Base-by-base conservation (phyloP, 2,329 filamentous ascomycete species). In the Aspergillus awamori region DNA sequence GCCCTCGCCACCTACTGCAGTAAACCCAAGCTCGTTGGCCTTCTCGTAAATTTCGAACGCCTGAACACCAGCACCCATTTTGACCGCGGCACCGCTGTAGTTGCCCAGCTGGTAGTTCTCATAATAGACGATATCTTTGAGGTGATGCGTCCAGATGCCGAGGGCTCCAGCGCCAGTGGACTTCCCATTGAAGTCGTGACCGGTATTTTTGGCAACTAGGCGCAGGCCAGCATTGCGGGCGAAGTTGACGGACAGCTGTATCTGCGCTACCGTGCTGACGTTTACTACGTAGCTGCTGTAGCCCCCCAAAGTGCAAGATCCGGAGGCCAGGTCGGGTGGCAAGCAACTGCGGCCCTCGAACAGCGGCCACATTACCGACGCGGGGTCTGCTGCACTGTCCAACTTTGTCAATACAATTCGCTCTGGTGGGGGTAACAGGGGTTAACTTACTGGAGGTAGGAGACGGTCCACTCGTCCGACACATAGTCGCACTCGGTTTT, bases 41-140 rank as follows among this genome's bases (percentile, higher is more conserved):
- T 75, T 72, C 0, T 76, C 67, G 60, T 86, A 82, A 1, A 83
- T 68, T 6, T 83, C 78, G 33, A 68, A 76, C 69, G 83, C 82
- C 59, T 80, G 76, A 0, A 86, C 79, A 54, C 86, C 86, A 2
- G 85, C 80, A 2, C 82, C 84, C 30, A 87, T 68, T 43, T 81
- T 84, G 28, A 86, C 73, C 0, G 84, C 84, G 3, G 76, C 75
- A 5, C 85, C 84, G 0, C 66, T 72, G 67, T 86, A 88, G 38
- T 72, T 60, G 0, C 67, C 39, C 11, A 74, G 69, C 1, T 72
- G 69, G 55, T 79, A 84, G 24, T 74, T 62, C 1, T 75, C 67
- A 41, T 79, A 67, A 76, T 79, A 77, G 28, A 76, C 67, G 5
- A 79, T 74, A 2, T 75, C 68, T 58, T 82, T 82, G 38, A 83